Conservation (phyloP, 2,329 filamentous ascomycete genomes). For the Coniochaeta hoffmannii region DNA sequence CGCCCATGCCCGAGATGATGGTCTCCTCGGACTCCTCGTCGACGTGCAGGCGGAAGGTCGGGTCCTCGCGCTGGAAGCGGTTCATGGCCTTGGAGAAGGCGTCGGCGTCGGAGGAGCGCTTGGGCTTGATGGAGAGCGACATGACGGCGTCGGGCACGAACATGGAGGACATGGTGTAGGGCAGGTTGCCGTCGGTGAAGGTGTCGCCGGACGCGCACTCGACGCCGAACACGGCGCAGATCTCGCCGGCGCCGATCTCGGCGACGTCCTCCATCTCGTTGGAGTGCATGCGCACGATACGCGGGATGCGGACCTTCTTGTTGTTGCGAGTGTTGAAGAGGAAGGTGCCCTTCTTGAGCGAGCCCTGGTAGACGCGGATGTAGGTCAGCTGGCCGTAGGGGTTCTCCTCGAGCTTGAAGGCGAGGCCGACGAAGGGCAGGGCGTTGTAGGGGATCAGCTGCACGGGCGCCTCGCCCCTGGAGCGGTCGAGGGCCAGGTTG, state of each 20-base stretch:
- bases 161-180: constrained; percentile 97
- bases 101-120: constrained; percentile 81
- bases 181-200: constrained; percentile 88
- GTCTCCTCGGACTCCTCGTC: constrained; percentile 91
- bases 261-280: constrained; percentile 98
- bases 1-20: constrained; percentile 97
- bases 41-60: constrained; percentile 91
- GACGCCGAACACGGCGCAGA: constrained; percentile 96
- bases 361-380: constrained; percentile 95
- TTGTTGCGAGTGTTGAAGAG: constrained; percentile 90
- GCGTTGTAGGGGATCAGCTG: constrained; percentile 90
- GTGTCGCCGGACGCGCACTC: constrained; percentile 97
- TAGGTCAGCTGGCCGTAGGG: constrained; percentile 98
- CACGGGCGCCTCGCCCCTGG: constrained; percentile 69
- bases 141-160: constrained; percentile 97
- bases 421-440: constrained; percentile 87
- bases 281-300: constrained; percentile 98
- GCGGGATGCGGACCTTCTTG: constrained; percentile 93
- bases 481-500: constrained; percentile 82
- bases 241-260: constrained; percentile 92
- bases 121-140: constrained; percentile 94
- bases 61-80: constrained; percentile 96
- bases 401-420: constrained; percentile 98
- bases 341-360: constrained; percentile 77
- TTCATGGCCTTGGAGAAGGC: constrained; percentile 99